Percentiles rank a stretch among this genome's conserved stretches.
phyloP scores from a whole-genome alignment of 2,329 filamentous ascomycete genomes.

The Colletotrichum chrysophilum region DNA sequence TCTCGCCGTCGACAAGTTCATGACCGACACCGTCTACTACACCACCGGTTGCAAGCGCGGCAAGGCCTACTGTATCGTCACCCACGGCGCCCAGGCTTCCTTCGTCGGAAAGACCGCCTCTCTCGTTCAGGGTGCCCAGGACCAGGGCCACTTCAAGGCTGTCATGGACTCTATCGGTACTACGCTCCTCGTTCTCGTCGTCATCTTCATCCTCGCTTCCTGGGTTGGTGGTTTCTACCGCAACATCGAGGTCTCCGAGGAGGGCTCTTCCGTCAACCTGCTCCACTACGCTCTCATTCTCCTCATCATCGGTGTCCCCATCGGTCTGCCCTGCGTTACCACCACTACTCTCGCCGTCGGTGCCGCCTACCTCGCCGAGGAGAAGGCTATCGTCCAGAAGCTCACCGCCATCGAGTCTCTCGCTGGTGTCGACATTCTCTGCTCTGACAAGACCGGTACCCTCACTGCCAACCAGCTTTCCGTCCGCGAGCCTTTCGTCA shows the following conservation, averaged over 20 bases:
- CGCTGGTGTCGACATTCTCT: slow-evolving; percentile 77
- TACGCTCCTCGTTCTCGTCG: slow-evolving; percentile 74
- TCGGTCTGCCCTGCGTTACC: slow-evolving; percentile 80
- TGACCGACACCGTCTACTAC: slow-evolving; percentile 79
- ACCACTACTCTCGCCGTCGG: slow-evolving; percentile 80
- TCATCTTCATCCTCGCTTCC: slow-evolving; percentile 76
- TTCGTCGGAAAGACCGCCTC: slow-evolving; percentile 80
- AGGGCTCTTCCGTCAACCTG: slow-evolving; percentile 60
- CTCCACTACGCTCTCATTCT: slow-evolving; percentile 73
- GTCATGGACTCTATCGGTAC: slow-evolving; percentile 86
- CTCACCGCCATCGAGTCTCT: slow-evolving; percentile 79
- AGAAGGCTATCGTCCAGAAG: slow-evolving; percentile 82
- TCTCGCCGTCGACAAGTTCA: slow-evolving; percentile 79
- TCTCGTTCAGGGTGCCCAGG: slow-evolving; percentile 76
- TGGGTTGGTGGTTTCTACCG: slow-evolving; percentile 85
- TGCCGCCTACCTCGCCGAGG: slow-evolving; percentile 77
- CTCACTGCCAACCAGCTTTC: slow-evolving; percentile 77
- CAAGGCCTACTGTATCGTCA: slow-evolving; percentile 74
- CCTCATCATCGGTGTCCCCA: slow-evolving; percentile 79
- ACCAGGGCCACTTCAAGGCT: slow-evolving; percentile 81
- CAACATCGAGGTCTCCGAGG: slow-evolving; percentile 65
- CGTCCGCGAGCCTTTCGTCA: slow-evolving; percentile 78
- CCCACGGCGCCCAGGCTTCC: slow-evolving; percentile 71
- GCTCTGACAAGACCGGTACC: slow-evolving; percentile 84
- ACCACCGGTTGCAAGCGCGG: slow-evolving; percentile 84